Base-by-base conservation (phyloP, 768 basidiomycete species). In the Tulasnella sp. region DNA sequence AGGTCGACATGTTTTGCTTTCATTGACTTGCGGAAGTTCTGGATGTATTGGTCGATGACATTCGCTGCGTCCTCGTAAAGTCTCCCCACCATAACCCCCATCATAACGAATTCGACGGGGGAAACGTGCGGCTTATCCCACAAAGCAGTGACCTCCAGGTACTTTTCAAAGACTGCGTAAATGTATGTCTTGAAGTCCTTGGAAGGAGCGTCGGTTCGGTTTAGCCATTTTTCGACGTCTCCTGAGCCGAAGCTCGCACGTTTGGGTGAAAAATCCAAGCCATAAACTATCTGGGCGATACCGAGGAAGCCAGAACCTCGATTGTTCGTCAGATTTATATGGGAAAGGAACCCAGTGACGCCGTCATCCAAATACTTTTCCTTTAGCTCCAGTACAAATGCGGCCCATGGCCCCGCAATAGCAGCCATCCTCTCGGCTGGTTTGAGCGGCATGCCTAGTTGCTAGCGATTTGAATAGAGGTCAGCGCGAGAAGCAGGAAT, bases 31-130 rank as follows among this genome's bases (percentile, higher is more conserved):
- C 61, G 61, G 29, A 63, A 42, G 9, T 52, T 23, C 7, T 34
- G 13, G 51, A 63, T 61, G 11, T 29, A 38, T 9, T 49, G 30
- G 11, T 49, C 61, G 26, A 51, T 10, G 26, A 26, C 41, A 30
- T 38, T 30, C 26, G 34, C 26, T 21, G 30, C 19, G 21, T 27
- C 41, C 27, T 43, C 43, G 3, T 52, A 64, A 42, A 65, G 42
- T 38, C 71, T 68, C 62, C 77, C 73, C n/a, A 74, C 68, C 11
- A 76, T 75, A 15, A 87, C 77, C 21, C 88, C 73, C 50, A 80
- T 77, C 63, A 77, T 71, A 49, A 85, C 74, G 63, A 89, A 80
- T 68, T 89, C 87, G 42, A 86, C 73, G 0, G 87, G 87, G 0
- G 85, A 76, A 1, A 88, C 74, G 41, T 81, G 82, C 63, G 21